Conservation (phyloP, 1,139 yeast species). For the Candida sp. region DNA sequence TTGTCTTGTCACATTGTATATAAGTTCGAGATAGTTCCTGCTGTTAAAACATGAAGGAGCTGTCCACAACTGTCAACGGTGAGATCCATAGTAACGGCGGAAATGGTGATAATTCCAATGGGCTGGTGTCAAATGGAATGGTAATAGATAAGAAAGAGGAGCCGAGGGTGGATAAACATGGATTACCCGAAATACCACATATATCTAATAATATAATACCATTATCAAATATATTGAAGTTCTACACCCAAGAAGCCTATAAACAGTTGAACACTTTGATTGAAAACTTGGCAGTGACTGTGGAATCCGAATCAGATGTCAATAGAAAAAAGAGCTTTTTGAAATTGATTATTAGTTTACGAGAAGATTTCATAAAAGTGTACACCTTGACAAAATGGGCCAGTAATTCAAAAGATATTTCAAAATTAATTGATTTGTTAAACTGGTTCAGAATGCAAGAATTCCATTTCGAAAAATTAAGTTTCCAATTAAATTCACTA, state of each 20-base stretch:
- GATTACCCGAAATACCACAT: constrained; percentile 61
- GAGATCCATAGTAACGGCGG: background rate
- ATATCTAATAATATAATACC: constrained; percentile 70
- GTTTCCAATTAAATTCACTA: constrained; percentile 49
- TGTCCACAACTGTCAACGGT: constrained; percentile 1
- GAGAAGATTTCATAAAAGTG: constrained; percentile 80
- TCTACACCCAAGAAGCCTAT: constrained; percentile 61
- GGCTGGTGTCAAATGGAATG: background rate
- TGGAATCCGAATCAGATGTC: constrained; percentile 48
- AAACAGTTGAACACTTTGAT: constrained; percentile 60
- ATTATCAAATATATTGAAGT: constrained; percentile 53
- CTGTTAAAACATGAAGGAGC: background rate
- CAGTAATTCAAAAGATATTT: constrained; percentile 63
- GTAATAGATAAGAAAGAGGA: background rate
- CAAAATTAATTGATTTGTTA: constrained; percentile 75
- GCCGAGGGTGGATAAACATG: background rate
- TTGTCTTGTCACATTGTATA: background rate
- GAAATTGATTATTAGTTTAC: constrained; percentile 60
- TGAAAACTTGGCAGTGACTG: constrained; percentile 49
- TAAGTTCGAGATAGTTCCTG: background rate
- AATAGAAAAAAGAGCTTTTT: constrained; percentile 66
- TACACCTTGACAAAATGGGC: constrained; percentile 92
- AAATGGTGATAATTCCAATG: constrained; percentile 8
- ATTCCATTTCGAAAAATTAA: constrained; percentile 61
- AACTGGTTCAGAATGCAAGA: constrained; percentile 82